Conservation (phyloP, 345 rosid species). For the Brassica rapa region DNA sequence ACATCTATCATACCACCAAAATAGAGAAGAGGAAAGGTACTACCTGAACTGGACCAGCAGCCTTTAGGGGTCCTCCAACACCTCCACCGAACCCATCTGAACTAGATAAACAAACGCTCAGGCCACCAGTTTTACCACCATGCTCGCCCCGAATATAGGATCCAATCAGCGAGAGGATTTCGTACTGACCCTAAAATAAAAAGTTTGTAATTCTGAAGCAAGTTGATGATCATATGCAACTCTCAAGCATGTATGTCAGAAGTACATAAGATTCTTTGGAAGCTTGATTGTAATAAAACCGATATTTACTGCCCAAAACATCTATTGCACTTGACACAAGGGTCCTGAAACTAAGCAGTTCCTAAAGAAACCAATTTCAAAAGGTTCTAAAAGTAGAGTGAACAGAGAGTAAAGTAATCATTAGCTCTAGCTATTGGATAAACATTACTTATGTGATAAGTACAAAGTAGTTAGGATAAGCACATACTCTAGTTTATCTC, state of each 20-base stretch:
- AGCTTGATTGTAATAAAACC: background rate
- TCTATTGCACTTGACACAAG: no score
- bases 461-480: no score
- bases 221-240: constrained; percentile 19
- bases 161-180: constrained; percentile 81
- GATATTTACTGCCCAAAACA: background rate
- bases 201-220: constrained; percentile 23
- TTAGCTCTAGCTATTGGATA: background rate
- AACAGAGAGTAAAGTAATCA: background rate
- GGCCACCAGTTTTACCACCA: constrained; percentile 84
- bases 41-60: constrained; percentile 96
- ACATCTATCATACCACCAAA: background rate
- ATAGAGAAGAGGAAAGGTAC: background rate
- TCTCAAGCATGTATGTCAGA: background rate
- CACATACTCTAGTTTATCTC: no score
- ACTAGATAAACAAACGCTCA: constrained; percentile 75
- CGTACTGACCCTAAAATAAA: constrained; percentile 74
- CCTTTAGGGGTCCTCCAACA: constrained; percentile 76
- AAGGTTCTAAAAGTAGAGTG: background rate
- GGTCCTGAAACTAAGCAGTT: no score
- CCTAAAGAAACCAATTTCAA: no score
- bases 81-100: constrained; percentile 92
- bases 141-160: constrained; percentile 69
- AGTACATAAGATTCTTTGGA: constrained; percentile 4
- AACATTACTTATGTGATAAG: no score